Conservation (phyloP, 2,329 filamentous ascomycete genomes). For the Venturiaceae sp. region DNA sequence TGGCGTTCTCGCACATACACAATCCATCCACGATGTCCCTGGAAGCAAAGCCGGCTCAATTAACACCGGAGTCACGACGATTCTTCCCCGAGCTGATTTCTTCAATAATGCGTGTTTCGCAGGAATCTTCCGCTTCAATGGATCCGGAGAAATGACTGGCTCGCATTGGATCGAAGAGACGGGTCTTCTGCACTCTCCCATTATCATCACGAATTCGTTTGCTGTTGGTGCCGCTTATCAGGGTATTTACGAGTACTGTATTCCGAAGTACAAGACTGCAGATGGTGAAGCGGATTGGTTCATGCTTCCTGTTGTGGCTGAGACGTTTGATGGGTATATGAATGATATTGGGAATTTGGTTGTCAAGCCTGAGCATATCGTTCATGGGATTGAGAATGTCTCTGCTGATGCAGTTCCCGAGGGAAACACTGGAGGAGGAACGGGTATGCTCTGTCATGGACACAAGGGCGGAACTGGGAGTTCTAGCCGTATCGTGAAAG, state of each 20-base stretch:
- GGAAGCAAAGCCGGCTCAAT: slow-evolving; percentile 14
- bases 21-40: slow-evolving; percentile 24
- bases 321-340: slow-evolving; percentile 55
- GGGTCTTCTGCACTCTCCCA: slow-evolving; percentile 48
- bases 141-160: slow-evolving; percentile 53
- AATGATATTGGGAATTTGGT: slow-evolving; percentile 48
- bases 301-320: slow-evolving; percentile 47
- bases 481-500: slow-evolving; percentile 46
- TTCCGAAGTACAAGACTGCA: slow-evolving; percentile 32
- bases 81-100: slow-evolving; percentile 31
- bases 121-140: slow-evolving; percentile 51
- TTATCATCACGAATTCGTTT: slow-evolving; percentile 51
- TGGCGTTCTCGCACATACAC: slow-evolving; percentile 31
- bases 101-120: slow-evolving; percentile 32
- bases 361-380: slow-evolving; percentile 44
- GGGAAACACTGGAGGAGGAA: slow-evolving; percentile 57
- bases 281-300: slow-evolving; percentile 41
- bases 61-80: slow-evolving; percentile 34
- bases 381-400: slow-evolving; percentile 43
- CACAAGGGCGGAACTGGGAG: slow-evolving; percentile 61
- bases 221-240: slow-evolving; percentile 49
- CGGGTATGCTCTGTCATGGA: slow-evolving; percentile 56
- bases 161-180: slow-evolving; percentile 53
- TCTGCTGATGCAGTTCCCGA: slow-evolving; percentile 44
- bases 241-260: slow-evolving; percentile 47